Base-by-base conservation (phyloP, 1,284 basidiomycete genomes). In the Ceratobasidium sp. region DNA sequence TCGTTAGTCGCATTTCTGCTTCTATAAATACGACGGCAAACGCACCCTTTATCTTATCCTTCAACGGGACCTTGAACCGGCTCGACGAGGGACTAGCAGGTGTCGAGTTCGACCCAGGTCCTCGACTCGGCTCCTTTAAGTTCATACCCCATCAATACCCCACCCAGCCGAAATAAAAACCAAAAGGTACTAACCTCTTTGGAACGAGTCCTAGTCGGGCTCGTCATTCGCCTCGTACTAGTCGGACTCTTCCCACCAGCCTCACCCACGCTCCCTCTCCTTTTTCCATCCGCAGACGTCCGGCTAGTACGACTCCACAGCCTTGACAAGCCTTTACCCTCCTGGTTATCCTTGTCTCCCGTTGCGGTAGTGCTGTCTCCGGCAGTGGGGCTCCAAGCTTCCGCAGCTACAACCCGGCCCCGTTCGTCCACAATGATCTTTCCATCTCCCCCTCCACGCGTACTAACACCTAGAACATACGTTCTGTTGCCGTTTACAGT, bases 31-130 rank as follows among this genome's bases (percentile, higher is more conserved):
- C 18, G 18, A 23, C 6, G 4, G 35, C 6, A 26, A 23, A n/a
- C 64, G n/a, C 18, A 69, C 64, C 64, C 52, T 57, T 69, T 26
- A 69, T 69, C 64, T 69, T 69, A 46, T 69, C 50, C 64, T 57
- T 69, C 52, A 69, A 41, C 14, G 64, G 41, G 4, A 57, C 64
- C 41, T 69, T 69, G 52, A 30, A 23, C 18, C 52, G 64, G 28
- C 50, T 57, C 16, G 50, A 55, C 11, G 64, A 44, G 14, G 52
- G 64, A 43, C 64, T 69, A 13, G 38, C 26, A 28, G 64, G 64
- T 6, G 50, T 30, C 28, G 64, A 69, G 26, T 18, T 23, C 11
- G 64, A 55, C 21, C 55, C 64, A 38, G 32, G 41, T 14, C 38
- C 38, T n/a, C 8, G 43, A 1, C 7, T 14, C 26, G 63, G 14